These are phyloP conservation scores for Stemphylium vesicarium DNA, from an alignment of 2,329 filamentous ascomycete species.

Conservation along the genomic window DNA sequence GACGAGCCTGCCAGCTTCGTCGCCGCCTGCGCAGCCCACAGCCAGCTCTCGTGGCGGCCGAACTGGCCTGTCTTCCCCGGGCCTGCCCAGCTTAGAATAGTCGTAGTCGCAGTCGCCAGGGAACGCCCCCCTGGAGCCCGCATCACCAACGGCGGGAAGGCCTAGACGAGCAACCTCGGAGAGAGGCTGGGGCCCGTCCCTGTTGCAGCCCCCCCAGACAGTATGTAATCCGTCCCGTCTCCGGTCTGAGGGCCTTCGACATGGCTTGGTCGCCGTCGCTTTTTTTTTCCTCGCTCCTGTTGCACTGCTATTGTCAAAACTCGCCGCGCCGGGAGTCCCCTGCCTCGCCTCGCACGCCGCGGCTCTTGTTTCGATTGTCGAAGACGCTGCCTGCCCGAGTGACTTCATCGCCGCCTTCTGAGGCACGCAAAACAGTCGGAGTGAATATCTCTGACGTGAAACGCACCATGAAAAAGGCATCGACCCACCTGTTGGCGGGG, in stretches of 20 bases:
- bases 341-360: constrained; percentile 6
- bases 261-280: constrained; percentile 6
- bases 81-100: constrained; percentile 9
- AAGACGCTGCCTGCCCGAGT: neutral
- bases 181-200: constrained; percentile 11
- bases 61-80: constrained; percentile 15
- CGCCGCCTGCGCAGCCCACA: too few species aligned
- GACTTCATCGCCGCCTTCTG: constrained; percentile 7
- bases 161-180: constrained; percentile 22
- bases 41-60: neutral
- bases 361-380: constrained; percentile 8
- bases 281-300: neutral
- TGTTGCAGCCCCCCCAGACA: constrained; percentile 11
- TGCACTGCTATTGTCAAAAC: neutral
- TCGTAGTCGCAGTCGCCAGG: neutral
- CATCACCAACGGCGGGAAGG: constrained; percentile 20
- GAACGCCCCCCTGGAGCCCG: constrained; percentile 27
- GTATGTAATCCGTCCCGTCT: constrained; percentile 10
- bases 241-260: constrained; percentile 1
- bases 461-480: constrained; percentile 16
- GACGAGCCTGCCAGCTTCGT: too few species aligned
- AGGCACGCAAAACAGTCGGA: constrained; percentile 21
- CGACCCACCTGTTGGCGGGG: constrained; percentile 30
- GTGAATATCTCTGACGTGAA: constrained; percentile 24
- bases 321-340: constrained; percentile 1